Evolutionary conservation across 2,329 filamentous ascomycete genomes (phyloP).

Genomic region (Talaromyces sp.): DNA sequence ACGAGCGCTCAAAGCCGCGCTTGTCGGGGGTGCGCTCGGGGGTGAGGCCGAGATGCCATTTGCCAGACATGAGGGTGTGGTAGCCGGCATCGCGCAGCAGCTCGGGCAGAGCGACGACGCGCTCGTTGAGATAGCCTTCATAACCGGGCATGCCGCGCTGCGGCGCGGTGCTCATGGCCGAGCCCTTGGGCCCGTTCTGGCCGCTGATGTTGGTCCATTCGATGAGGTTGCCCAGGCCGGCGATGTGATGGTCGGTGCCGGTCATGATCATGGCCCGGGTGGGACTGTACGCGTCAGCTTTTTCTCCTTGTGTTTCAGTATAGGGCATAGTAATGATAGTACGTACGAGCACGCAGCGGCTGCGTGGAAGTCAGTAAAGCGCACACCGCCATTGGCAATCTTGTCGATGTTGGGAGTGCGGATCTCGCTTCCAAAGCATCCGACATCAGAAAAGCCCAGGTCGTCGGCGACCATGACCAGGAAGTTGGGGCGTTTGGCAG

Average conservation of each 20-base stretch:
- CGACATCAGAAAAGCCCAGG: constrained; percentile 56
- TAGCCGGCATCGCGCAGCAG: constrained; percentile 55
- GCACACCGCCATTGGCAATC: constrained; percentile 48
- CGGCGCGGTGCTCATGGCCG: constrained; percentile 47
- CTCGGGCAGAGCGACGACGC: constrained; percentile 55
- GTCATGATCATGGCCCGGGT: constrained; percentile 63
- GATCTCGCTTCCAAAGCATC: constrained; percentile 57
- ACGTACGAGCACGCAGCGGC: constrained; percentile 56
- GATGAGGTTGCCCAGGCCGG: constrained; percentile 53
- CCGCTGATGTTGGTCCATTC: constrained; percentile 54
- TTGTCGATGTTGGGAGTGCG: constrained; percentile 55
- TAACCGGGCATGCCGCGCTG: constrained; percentile 57
- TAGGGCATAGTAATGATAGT: too few relatives aligned
- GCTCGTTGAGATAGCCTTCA: constrained; percentile 59
- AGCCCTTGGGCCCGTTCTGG: constrained; percentile 49
- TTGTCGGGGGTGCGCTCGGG: constrained; percentile 52
- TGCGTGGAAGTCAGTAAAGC: constrained; percentile 61
- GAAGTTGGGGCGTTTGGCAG: constrained; percentile 52
- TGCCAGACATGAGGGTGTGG: constrained; percentile 56
- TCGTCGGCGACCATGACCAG: constrained; percentile 56
- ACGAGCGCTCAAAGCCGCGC: constrained; percentile 55
- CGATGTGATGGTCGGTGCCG: constrained; percentile 54
- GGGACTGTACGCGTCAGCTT: constrained; percentile 30
- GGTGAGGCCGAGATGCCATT: constrained; percentile 59
- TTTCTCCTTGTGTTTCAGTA: background rate